Base-by-base conservation (phyloP, 345 rosid species). In the Gynandropsis gynandra region DNA sequence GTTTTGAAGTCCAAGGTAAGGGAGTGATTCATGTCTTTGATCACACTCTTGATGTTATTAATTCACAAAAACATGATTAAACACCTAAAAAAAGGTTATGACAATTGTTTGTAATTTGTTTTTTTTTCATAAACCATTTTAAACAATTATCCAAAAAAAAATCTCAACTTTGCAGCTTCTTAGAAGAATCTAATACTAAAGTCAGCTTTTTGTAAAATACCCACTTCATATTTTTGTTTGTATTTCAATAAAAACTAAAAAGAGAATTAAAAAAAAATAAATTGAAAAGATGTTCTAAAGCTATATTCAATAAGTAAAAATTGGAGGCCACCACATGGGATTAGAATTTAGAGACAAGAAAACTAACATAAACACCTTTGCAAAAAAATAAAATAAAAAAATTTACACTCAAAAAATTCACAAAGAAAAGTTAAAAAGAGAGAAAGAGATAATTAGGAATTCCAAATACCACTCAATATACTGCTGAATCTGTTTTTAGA, bases 391-490 rank as follows among this genome's bases (percentile, higher is more conserved):
- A n/a, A n/a, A n/a, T n/a, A 61, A 47, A 59, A 54, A 53, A 47
- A 66, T 66, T 59, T 59, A 66, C 71, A 66, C 71, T 66, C 71
- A 52, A 59, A 54, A 54, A 65, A 27, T 54, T 67, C 72, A 61
- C 62, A 67, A 56, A 58, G 27, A 37, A 10, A 41, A 54, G 16
- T 20, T 40, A 57, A 16, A 47, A 42, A 50, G 49, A 58, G 38
- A 19, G 40, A 49, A 18, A 37, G 36, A 54, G 29, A 60, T 17
- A 49, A 56, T 74, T 64, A 79, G 43, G 79, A 68, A 74, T 80
- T 83, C 95, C 92, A 89, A 69, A 89, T 59, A 67, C 95, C 95
- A 64, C 67, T 81, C 24, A 86, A 70, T 67, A 89, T 58, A 33
- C 73, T 76, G 4, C 87, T 78, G 63, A 89, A 81, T 63, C 78